Evolutionary conservation across 2,329 filamentous ascomycete genomes (phyloP).

Genomic region (Xylaria sp.): DNA sequence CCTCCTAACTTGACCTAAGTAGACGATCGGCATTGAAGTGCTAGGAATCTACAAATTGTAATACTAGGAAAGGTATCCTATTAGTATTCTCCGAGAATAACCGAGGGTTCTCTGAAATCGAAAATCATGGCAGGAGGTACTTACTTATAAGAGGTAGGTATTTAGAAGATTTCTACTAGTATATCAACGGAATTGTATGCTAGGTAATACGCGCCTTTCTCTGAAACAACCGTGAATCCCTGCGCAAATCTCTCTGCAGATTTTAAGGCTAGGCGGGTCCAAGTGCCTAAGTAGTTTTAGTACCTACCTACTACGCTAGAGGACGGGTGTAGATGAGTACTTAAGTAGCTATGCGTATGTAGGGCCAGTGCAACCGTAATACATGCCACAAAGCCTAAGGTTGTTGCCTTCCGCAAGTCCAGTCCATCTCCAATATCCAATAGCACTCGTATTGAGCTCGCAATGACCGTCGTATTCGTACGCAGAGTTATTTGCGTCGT

Average conservation of each 20-base stretch:
- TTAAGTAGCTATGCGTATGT: neutral
- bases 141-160: neutral
- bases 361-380: too few relatives aligned
- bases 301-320: neutral
- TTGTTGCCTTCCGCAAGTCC: neutral
- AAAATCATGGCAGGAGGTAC: neutral
- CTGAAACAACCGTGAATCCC: conserved; percentile 25
- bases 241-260: conserved; percentile 14
- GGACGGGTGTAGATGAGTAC: neutral
- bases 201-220: conserved; percentile 30
- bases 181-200: too few relatives aligned
- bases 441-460: neutral
- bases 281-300: neutral
- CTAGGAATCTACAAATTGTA: neutral
- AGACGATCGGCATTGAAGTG: neutral
- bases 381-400: too few relatives aligned
- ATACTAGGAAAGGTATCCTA: neutral
- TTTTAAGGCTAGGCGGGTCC: neutral
- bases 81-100: neutral
- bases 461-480: neutral
- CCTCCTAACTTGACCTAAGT: neutral
- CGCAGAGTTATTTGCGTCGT: neutral
- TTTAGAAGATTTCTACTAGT: conserved; percentile 7
- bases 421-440: neutral
- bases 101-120: neutral